Conservation (phyloP, 371 early-diverging fungal species). For the Mortierella sp. region DNA sequence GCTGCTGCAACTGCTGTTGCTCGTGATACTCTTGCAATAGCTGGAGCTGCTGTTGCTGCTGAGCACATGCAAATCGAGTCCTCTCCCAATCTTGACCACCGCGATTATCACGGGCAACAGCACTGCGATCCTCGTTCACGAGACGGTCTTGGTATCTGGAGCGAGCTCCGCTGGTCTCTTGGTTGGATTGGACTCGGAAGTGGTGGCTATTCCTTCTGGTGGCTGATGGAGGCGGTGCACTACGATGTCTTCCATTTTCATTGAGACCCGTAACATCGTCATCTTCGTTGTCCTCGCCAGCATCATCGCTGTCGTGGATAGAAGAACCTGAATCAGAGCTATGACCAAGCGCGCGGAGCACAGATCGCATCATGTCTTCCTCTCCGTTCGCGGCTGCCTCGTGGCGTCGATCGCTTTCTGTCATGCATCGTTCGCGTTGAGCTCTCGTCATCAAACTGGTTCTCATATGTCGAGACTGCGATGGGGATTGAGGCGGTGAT, state of each 20-base stretch:
- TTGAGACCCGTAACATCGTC: not conserved
- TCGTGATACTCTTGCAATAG: constrained; percentile 6
- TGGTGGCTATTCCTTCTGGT: not conserved
- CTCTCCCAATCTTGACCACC: constrained; percentile 9
- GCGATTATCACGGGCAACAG: too few species aligned
- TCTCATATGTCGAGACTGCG: not conserved
- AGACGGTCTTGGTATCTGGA: not conserved
- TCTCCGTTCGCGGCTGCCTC: constrained; percentile 12
- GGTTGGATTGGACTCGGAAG: not conserved
- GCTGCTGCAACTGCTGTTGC: constrained; percentile 10
- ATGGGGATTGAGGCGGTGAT: constrained; percentile 5
- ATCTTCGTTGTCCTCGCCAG: constrained; percentile 15
- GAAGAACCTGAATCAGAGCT: constrained; percentile 22
- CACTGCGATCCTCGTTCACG: not conserved
- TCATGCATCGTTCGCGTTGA: constrained; percentile 6
- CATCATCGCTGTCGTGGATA: constrained; percentile 9
- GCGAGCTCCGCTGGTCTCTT: constrained; percentile 3
- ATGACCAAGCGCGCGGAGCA: constrained; percentile 34
- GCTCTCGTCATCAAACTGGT: constrained; percentile 14
- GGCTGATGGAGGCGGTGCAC: not conserved
- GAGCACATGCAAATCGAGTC: constrained; percentile 18
- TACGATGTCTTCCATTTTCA: not conserved
- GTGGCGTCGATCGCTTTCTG: constrained; percentile 1
- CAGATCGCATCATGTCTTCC: constrained; percentile 19
- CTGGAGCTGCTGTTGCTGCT: constrained; percentile 16